Evolutionary conservation across 495 filamentous ascomycete genomes (phyloP).

Genomic region (Penicillium desertorum): DNA sequence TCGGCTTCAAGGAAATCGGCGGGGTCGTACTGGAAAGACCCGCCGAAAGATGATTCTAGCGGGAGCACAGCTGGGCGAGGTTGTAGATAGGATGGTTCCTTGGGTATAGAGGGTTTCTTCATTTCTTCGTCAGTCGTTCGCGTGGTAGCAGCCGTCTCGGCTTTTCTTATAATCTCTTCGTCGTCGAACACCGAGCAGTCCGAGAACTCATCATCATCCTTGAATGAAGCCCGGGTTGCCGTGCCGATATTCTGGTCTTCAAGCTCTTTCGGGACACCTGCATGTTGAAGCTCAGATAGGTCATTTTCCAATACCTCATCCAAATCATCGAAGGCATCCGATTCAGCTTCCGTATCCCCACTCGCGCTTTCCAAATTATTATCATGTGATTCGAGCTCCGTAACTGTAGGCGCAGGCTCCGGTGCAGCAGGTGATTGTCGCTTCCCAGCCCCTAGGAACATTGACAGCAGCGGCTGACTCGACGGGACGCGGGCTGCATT

Average conservation of each 20-base stretch:
- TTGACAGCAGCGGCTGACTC: slow-evolving; percentile 49
- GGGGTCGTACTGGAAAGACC: slow-evolving; percentile 8
- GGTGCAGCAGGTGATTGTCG: neutral
- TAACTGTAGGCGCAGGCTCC: slow-evolving; percentile 2
- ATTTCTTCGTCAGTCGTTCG: slow-evolving; percentile 2
- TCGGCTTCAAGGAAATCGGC: slow-evolving; percentile 19
- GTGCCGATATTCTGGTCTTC: neutral
- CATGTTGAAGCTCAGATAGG: slow-evolving; percentile 12
- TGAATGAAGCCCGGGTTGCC: neutral
- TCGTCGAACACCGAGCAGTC: slow-evolving; percentile 44
- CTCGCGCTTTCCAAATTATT: slow-evolving; percentile 14
- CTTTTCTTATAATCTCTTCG: slow-evolving; percentile 33
- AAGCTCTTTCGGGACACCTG: neutral
- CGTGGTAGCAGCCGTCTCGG: slow-evolving; percentile 20
- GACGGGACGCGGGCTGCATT: slow-evolving; percentile 40
- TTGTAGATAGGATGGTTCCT: neutral
- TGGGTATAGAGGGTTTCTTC: neutral
- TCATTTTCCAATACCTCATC: slow-evolving; percentile 21
- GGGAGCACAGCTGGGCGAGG: neutral
- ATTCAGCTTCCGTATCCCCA: slow-evolving; percentile 28
- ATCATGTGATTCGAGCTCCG: slow-evolving; percentile 11
- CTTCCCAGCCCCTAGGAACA: slow-evolving; percentile 37
- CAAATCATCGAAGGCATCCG: slow-evolving; percentile 23
- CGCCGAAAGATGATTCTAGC: slow-evolving; percentile 4
- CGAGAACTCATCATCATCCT: slow-evolving; percentile 43